Base-by-base conservation (phyloP, 2,329 filamentous ascomycete species). In the Colletotrichum aenigma region DNA sequence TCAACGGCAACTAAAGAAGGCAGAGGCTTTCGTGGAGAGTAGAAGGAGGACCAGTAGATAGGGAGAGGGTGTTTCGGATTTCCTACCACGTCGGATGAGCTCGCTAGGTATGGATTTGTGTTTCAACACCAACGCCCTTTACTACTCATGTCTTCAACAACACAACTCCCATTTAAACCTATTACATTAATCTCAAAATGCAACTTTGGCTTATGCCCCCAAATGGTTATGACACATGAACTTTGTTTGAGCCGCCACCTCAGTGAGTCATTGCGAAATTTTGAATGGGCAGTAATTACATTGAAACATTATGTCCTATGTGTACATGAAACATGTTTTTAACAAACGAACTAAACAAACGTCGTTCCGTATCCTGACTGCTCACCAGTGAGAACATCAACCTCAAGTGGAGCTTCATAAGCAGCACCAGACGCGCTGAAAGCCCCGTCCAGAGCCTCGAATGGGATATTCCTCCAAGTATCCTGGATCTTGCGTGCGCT, bases 401-500 rank as follows among this genome's bases (percentile, higher is more conserved):
- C 70, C 26, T 71, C 18, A 5, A 65, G 13, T 12, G 74, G 74
- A 12, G 70, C 70, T 60, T 76, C 74, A 15, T 65, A 76, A 28
- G 64, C n/a, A 34, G 70, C 64, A 1, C 65, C 74, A 7, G 74
- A 76, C 6, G 24, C 18, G 38, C 66, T 73, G 38, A 82, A 81
- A 7, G 75, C 76, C 1, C 82, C 81, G 58, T 79, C 75, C 2
- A 83, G 78, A 6, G 75, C 77, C 3, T 81, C 81, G 16, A 80
- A 77, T 5, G 83, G 81, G 7, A 76, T 76, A 7, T 81, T 75
- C 5, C 70, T 68, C 36, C 78, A 79, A 1, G 78, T 78, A 6
- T 77, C 76, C 75, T 84, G 82, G 10, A 87, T 78, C 52, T 78
- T 79, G n/a, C 78, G 77, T 0, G 83, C 85, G 30, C 82, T 86